Percentiles rank a stretch among this genome's conserved stretches.
These are phyloP conservation scores for Silene noctiflora DNA, from an alignment of 179 eudicot species.

Conservation along the genomic window DNA sequence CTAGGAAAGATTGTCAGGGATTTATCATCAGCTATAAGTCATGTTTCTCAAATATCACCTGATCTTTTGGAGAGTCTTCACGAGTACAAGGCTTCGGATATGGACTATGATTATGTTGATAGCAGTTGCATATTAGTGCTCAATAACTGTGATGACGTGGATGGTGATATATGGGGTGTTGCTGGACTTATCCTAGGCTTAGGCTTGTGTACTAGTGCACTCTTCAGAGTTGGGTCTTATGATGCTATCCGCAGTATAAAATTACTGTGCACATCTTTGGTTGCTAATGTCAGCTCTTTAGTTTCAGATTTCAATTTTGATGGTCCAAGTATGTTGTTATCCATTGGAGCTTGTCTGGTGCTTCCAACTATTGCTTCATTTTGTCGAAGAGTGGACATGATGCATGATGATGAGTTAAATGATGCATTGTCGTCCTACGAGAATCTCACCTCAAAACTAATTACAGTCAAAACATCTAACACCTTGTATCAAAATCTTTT, in stretches of 20 bases:
- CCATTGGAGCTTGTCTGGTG: constrained; percentile 76
- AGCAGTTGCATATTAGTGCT: constrained; percentile 25
- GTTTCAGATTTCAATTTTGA: constrained; percentile 21
- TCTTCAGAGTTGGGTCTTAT: constrained; percentile 71
- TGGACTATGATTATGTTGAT: constrained; percentile 29
- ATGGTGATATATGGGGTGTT: constrained; percentile 87
- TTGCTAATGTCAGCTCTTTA: constrained; percentile 37
- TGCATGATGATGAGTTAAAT: constrained; percentile 58
- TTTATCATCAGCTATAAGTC: constrained; percentile 50
- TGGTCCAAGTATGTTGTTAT: constrained; percentile 29
- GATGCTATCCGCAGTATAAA: constrained; percentile 63
- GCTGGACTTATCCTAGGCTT: constrained; percentile 87
- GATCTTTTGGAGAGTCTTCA: constrained; percentile 45
- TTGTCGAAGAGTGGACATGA: constrained; percentile 69
- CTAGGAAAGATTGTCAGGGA: constrained; percentile 59
- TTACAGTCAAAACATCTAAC: constrained; percentile 39
- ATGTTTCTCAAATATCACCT: constrained; percentile 41
- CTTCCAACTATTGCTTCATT: constrained; percentile 64
- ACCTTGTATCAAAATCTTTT: constrained; percentile 59
- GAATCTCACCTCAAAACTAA: constrained; percentile 59
- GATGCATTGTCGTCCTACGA: constrained; percentile 43
- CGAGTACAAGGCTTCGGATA: constrained; percentile 37
- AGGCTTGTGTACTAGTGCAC: constrained; percentile 60
- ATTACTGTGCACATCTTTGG: constrained; percentile 57
- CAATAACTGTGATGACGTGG: constrained; percentile 39